Evolutionary conservation across 257 asterid genomes (phyloP).

Genomic region (Nicotiana otophora): DNA sequence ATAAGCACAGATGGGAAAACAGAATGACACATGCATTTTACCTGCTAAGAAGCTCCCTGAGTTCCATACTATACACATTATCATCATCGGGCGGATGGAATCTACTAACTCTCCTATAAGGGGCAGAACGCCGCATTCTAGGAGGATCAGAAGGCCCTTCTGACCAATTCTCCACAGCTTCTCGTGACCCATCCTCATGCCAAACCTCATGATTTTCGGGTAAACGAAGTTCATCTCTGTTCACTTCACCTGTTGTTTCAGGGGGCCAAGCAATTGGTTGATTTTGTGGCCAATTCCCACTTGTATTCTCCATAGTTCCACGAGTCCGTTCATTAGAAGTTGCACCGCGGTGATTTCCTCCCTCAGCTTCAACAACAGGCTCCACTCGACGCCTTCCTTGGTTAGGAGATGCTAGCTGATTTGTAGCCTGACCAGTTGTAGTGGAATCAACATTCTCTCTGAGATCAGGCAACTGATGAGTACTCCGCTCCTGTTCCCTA

Average conservation of each 20-base stretch:
- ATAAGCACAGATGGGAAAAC: neutral
- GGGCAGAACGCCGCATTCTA: conserved; percentile 59
- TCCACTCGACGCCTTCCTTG: conserved; percentile 42
- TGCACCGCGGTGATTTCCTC: conserved; percentile 33
- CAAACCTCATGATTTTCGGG: conserved; percentile 48
- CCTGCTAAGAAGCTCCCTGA: conserved; percentile 95
- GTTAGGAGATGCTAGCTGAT: conserved; percentile 33
- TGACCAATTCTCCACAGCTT: conserved; percentile 62
- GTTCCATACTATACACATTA: conserved; percentile 94
- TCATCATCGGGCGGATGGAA: conserved; percentile 96
- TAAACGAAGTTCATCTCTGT: conserved; percentile 28
- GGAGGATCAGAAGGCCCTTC: conserved; percentile 76
- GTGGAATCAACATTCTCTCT: conserved; percentile 31
- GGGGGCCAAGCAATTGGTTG: conserved; percentile 37
- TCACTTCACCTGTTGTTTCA: conserved; percentile 33
- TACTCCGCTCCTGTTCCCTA: conserved; percentile 28
- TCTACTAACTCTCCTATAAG: conserved; percentile 52
- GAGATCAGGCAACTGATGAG: conserved; percentile 35
- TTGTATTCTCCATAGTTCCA: conserved; percentile 31
- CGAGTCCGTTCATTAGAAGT: conserved; percentile 23
- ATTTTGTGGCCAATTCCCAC: conserved; percentile 42
- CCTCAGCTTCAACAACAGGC: conserved; percentile 35
- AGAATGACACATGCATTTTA: conserved; percentile 6
- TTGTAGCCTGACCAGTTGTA: conserved; percentile 25
- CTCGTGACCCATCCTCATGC: conserved; percentile 56